These are phyloP conservation scores for Aspergillus brunneoviolaceus DNA, from an alignment of 2,329 filamentous ascomycete species.

Conservation along the genomic window DNA sequence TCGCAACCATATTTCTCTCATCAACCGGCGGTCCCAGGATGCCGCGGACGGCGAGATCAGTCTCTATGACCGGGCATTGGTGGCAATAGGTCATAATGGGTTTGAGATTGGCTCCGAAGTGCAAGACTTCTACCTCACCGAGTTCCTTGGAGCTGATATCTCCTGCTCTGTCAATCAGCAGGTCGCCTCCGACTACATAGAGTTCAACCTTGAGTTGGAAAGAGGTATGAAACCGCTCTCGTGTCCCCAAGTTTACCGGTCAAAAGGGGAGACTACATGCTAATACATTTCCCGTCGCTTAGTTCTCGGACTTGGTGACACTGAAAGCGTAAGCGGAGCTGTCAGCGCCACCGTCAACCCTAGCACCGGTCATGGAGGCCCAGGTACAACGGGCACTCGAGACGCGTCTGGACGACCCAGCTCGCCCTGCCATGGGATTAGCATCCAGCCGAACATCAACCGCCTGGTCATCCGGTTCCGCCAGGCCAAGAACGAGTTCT, in stretches of 20 bases:
- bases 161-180: constrained; percentile 19
- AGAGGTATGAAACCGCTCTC: constrained; percentile 21
- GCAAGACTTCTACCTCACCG: constrained; percentile 40
- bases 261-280: background rate
- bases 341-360: background rate
- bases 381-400: background rate
- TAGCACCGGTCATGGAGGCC: background rate
- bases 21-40: constrained; percentile 36
- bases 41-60: constrained; percentile 40
- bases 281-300: background rate
- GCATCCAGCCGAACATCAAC: constrained; percentile 8
- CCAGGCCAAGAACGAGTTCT: constrained; percentile 39
- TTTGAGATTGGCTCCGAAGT: constrained; percentile 24
- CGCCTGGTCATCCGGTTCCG: constrained; percentile 35
- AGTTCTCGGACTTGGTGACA: background rate
- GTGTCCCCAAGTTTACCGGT: too few species aligned
- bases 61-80: constrained; percentile 42
- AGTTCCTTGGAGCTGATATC: constrained; percentile 35
- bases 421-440: background rate
- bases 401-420: background rate
- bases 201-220: constrained; percentile 25
- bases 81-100: constrained; percentile 13
- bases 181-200: constrained; percentile 29
- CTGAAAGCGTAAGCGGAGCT: background rate
- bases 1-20: constrained; percentile 34